Percentiles rank a stretch among this genome's conserved stretches.
Evolutionary conservation across 2,329 filamentous ascomycete species (phyloP).

Genomic region (Byssothecium circinans): DNA sequence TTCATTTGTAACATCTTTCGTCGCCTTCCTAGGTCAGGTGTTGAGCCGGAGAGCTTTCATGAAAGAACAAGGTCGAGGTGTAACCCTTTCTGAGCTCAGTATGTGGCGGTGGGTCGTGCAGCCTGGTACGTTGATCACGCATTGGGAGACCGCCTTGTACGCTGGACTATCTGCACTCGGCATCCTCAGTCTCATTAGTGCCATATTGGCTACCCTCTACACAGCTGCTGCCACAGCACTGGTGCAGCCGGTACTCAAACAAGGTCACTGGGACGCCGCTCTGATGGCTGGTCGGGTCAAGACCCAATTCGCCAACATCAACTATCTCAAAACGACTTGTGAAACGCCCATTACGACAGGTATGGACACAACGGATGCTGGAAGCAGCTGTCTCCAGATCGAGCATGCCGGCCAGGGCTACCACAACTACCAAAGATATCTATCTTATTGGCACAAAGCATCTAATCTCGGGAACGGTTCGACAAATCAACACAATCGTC

Average conservation of each 20-base stretch:
- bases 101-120: constrained; percentile 70
- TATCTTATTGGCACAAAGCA: constrained; percentile 57
- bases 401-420: constrained; percentile 70
- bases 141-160: constrained; percentile 66
- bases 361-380: constrained; percentile 45
- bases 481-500: constrained; percentile 53
- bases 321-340: constrained; percentile 60
- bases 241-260: constrained; percentile 71
- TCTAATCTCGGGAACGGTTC: constrained; percentile 50
- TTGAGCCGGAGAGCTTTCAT: constrained; percentile 69
- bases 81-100: constrained; percentile 74
- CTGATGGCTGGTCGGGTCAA: constrained; percentile 60
- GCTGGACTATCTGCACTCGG: constrained; percentile 67
- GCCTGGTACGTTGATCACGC: constrained; percentile 71
- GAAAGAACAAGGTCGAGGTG: constrained; percentile 58
- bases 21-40: constrained; percentile 73
- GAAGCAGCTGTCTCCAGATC: constrained; percentile 66
- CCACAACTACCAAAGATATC: constrained; percentile 68
- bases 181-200: constrained; percentile 63
- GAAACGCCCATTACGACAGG: constrained; percentile 59
- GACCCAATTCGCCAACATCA: constrained; percentile 64
- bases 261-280: constrained; percentile 51
- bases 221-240: constrained; percentile 75
- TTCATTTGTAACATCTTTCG: constrained; percentile 75
- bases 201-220: constrained; percentile 70